Evolutionary conservation across 2,329 filamentous ascomycete genomes (phyloP).

Genomic region (Penicillium sp.): DNA sequence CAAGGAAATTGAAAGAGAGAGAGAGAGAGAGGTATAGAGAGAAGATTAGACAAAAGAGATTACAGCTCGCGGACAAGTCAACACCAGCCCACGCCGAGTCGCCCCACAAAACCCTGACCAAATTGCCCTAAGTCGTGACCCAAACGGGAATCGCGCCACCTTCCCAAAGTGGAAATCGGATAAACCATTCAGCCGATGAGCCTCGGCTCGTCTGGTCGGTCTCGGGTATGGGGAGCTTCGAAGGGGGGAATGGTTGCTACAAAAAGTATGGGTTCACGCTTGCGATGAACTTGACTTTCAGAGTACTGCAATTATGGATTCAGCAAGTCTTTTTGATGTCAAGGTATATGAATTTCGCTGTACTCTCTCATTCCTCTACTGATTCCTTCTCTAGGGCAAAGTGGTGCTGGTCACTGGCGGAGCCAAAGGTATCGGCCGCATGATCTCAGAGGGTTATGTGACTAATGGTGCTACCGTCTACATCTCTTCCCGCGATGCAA

Average conservation of each 20-base stretch:
- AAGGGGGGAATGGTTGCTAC: constrained; percentile 4
- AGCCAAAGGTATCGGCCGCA: constrained; percentile 57
- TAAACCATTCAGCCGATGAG: constrained; percentile 21
- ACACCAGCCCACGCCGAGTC: constrained; percentile 10
- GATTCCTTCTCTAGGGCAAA: constrained; percentile 38
- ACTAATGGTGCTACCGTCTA: constrained; percentile 58
- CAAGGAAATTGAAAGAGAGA: constrained; percentile 3
- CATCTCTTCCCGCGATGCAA: constrained; percentile 58
- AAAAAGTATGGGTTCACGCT: constrained; percentile 12
- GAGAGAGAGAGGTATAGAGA: not conserved
- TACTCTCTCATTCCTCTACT: constrained; percentile 4
- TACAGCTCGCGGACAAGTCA: not conserved
- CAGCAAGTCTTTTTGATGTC: constrained; percentile 60
- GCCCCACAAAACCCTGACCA: constrained; percentile 37
- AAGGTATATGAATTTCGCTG: constrained; percentile 57
- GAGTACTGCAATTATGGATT: constrained; percentile 52
- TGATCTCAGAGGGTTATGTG: constrained; percentile 60
- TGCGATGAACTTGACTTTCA: not conserved
- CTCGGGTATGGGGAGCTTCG: constrained; percentile 26
- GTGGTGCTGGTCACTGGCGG: constrained; percentile 57
- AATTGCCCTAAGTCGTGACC: constrained; percentile 30
- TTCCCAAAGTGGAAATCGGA: constrained; percentile 4
- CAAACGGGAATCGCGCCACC: constrained; percentile 22
- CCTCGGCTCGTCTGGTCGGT: constrained; percentile 35
- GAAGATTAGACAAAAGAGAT: constrained; percentile 7